phyloP scores from a whole-genome alignment of 805 yeast species.

The Citeromyces matritensis region DNA sequence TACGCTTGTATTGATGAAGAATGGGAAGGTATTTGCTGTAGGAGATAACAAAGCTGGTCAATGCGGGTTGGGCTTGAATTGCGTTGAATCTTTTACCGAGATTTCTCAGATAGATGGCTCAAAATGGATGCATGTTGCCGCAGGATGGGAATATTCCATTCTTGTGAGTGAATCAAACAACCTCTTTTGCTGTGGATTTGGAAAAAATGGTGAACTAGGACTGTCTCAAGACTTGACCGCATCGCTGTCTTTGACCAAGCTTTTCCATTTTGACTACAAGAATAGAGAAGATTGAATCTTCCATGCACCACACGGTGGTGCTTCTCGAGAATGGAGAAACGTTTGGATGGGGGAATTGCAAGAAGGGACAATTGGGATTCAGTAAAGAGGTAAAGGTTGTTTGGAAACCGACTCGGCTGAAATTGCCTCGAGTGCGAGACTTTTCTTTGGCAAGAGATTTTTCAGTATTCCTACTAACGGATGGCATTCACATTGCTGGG shows the following conservation, averaged over 20 bases:
- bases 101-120: constrained; percentile 4
- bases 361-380: constrained; percentile 37
- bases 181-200: constrained; percentile 44
- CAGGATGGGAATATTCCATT: constrained; percentile 74
- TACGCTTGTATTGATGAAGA: constrained; percentile 38
- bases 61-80: constrained; percentile 17
- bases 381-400: constrained; percentile 5
- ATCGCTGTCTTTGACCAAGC: constrained; percentile 4
- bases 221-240: constrained; percentile 13
- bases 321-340: constrained; percentile 23
- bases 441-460: constrained; percentile 43
- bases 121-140: constrained; percentile 31
- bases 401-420: constrained; percentile 9
- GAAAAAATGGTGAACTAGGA: constrained; percentile 68
- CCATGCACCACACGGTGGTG: constrained; percentile 30
- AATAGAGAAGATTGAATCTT: constrained; percentile 12
- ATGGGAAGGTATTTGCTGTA: constrained; percentile 36
- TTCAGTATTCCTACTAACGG: constrained; percentile 19
- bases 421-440: constrained; percentile 4
- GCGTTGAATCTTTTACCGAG: background rate
- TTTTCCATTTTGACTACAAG: constrained; percentile 1
- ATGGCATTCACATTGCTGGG: constrained; percentile 13
- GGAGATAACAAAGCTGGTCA: constrained; percentile 53
- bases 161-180: constrained; percentile 23
- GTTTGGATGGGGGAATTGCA: constrained; percentile 56